Percentiles rank a stretch among this genome's conserved stretches.
These are phyloP conservation scores for Aspergillus campestris DNA, from an alignment of 495 filamentous ascomycete genomes.

Conservation along the genomic window DNA sequence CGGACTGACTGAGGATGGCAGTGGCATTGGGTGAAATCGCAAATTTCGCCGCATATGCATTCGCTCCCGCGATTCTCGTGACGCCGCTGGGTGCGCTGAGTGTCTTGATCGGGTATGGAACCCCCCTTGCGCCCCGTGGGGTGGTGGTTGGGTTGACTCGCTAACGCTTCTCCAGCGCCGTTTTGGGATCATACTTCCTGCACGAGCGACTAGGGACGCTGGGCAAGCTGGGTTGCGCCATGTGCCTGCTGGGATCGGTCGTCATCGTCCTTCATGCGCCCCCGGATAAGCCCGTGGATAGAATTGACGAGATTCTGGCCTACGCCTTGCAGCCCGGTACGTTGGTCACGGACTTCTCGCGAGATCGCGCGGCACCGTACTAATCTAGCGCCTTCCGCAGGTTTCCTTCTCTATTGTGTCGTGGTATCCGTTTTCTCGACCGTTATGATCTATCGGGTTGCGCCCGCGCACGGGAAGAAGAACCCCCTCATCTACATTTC, in stretches of 20 bases:
- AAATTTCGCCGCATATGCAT: slow-evolving; percentile 97
- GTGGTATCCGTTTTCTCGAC: slow-evolving; percentile 71
- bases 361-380: neutral
- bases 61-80: slow-evolving; percentile 93
- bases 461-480: slow-evolving; percentile 80
- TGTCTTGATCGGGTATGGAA: slow-evolving; percentile 73
- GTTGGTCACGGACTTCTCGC: slow-evolving; percentile 7
- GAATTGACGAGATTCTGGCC: slow-evolving; percentile 77
- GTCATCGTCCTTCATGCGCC: slow-evolving; percentile 97
- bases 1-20: slow-evolving; percentile 23
- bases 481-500: slow-evolving; percentile 94
- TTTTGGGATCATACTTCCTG: slow-evolving; percentile 89
- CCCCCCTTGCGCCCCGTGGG: too few relatives aligned
- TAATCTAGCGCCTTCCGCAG: slow-evolving; percentile 32
- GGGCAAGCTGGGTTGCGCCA: slow-evolving; percentile 90
- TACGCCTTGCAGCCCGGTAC: slow-evolving; percentile 86
- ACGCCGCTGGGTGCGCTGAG: slow-evolving; percentile 89
- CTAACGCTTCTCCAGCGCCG: slow-evolving; percentile 52
- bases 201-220: slow-evolving; percentile 79
- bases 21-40: slow-evolving; percentile 81
- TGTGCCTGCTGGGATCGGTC: slow-evolving; percentile 91
- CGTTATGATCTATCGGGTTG: slow-evolving; percentile 93
- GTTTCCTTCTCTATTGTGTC: slow-evolving; percentile 77
- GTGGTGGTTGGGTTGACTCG: slow-evolving; percentile 4
- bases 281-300: slow-evolving; percentile 80